Conservation (phyloP, 257 asterid species). For the Capsicum pubescens region DNA sequence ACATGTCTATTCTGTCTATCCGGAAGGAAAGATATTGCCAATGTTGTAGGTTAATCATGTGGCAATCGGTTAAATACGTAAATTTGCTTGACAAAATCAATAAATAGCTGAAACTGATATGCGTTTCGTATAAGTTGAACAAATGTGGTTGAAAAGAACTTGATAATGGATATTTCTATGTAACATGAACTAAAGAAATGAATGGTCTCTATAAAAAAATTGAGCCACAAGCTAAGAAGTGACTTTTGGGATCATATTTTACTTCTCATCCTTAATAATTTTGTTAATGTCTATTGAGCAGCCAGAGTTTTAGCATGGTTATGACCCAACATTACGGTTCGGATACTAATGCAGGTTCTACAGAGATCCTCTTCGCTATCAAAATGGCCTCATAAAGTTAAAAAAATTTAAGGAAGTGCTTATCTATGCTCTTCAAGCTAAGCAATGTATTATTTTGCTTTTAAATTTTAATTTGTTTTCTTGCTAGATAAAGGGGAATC, state of each 20-base stretch:
- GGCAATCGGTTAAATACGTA: background rate
- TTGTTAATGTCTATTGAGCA: conserved; percentile 86
- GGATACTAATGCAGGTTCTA: conserved; percentile 75
- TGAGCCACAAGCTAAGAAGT: conserved; percentile 38
- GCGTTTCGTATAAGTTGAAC: conserved; percentile 9
- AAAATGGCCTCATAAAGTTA: conserved; percentile 61
- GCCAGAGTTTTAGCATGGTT: conserved; percentile 76
- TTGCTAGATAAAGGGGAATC: background rate
- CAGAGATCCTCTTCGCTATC: conserved; percentile 83
- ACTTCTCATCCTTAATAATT: conserved; percentile 84
- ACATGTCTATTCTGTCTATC: background rate
- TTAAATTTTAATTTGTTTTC: background rate
- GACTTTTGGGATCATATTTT: conserved; percentile 51
- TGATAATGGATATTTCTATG: conserved; percentile 24
- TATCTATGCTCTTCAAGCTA: background rate
- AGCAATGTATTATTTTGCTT: background rate
- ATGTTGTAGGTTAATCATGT: conserved; percentile 6
- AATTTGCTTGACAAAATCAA: background rate
- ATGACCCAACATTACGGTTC: conserved; percentile 89
- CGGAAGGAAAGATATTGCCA: background rate
- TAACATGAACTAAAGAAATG: conserved; percentile 7
- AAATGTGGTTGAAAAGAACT: conserved; percentile 15
- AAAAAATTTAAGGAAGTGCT: background rate
- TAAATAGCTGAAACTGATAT: background rate
- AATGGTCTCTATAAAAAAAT: conserved; percentile 33